Evolutionary conservation across 345 rosid species (phyloP).

Genomic region (Eucalyptus marginata): DNA sequence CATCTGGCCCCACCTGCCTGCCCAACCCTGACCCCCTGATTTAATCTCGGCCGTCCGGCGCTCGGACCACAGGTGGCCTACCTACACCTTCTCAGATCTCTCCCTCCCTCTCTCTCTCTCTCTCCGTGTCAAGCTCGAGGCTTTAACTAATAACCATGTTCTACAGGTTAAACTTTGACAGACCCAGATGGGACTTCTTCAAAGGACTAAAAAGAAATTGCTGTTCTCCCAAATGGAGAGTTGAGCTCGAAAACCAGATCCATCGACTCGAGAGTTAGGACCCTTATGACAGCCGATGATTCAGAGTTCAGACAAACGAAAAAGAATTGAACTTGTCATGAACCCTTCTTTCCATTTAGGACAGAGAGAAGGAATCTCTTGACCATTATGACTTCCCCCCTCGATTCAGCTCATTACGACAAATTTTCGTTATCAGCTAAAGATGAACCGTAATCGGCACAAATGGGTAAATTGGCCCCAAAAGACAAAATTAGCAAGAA

Average conservation of each 20-base stretch:
- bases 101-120: neutral
- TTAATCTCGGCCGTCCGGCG: neutral
- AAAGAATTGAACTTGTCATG: neutral
- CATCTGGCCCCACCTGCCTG: neutral
- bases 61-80: neutral
- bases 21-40: neutral
- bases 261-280: neutral
- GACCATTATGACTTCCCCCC: neutral
- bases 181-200: neutral
- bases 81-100: neutral
- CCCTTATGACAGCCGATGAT: neutral
- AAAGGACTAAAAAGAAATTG: neutral
- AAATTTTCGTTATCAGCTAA: neutral
- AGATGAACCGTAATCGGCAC: neutral
- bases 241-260: neutral
- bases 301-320: neutral
- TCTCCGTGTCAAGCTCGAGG: neutral
- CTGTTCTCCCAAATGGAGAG: neutral
- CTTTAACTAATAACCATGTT: neutral
- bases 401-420: neutral
- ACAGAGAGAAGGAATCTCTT: neutral
- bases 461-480: neutral
- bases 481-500: neutral
- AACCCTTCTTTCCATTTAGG: neutral
- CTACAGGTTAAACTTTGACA: neutral